Evolutionary conservation across 2,329 filamentous ascomycete species (phyloP).

Genomic region (Xylariaceae sp.): DNA sequence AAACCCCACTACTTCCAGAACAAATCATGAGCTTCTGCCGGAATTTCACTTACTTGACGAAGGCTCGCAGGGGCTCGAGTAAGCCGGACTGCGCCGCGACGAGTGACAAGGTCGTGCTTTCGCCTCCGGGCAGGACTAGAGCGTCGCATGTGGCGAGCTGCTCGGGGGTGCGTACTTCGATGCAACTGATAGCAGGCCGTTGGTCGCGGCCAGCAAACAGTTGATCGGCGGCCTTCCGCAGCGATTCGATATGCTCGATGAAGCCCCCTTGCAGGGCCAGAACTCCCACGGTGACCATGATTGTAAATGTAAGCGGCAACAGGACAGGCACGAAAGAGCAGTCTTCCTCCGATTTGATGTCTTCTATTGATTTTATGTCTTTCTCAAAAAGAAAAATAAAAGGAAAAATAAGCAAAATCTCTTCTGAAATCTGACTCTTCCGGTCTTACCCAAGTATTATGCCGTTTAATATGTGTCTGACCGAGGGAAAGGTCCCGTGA

Average conservation of each 20-base stretch:
- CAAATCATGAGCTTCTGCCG: not conserved
- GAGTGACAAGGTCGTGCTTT: slow-evolving; percentile 89
- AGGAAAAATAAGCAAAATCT: not conserved
- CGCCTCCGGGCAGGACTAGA: slow-evolving; percentile 86
- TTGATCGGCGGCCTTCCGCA: slow-evolving; percentile 60
- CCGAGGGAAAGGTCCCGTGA: not conserved
- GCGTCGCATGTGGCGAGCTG: slow-evolving; percentile 72
- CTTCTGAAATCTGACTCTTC: no score
- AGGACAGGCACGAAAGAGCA: not conserved
- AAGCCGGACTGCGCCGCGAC: slow-evolving; percentile 77
- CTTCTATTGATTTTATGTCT: not conserved
- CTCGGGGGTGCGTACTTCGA: slow-evolving; percentile 71
- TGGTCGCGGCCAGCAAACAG: slow-evolving; percentile 31
- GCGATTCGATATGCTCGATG: slow-evolving; percentile 74
- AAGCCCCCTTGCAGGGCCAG: slow-evolving; percentile 88
- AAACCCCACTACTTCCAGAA: not conserved
- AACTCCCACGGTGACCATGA: slow-evolving; percentile 51
- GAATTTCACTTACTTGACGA: slow-evolving; percentile 68
- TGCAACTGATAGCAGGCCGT: slow-evolving; percentile 36
- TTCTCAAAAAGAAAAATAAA: not conserved
- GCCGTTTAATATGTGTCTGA: no score
- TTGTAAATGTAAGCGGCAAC: not conserved
- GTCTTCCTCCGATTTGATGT: not conserved
- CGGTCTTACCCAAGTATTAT: no score
- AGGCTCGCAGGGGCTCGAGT: slow-evolving; percentile 77